Percentiles rank a stretch among this genome's conserved stretches.
Conservation (phyloP, 2,329 filamentous ascomycete species). For the Alternaria conjuncta region DNA sequence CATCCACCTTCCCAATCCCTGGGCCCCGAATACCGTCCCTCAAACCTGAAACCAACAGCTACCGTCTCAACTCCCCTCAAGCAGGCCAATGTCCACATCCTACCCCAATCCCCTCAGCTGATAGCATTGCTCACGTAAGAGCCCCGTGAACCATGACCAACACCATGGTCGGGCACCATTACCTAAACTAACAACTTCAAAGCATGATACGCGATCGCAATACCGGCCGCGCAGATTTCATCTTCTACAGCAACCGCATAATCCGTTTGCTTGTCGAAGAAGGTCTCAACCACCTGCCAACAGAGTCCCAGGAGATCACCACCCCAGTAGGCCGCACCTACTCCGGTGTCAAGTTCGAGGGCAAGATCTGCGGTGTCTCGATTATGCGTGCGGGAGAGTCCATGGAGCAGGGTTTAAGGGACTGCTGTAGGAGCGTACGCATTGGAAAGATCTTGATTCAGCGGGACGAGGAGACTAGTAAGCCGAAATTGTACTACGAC, state of each 20-base stretch:
- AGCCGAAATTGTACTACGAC: slow-evolving; percentile 95
- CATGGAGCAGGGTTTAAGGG: slow-evolving; percentile 95
- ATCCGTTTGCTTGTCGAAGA: slow-evolving; percentile 96
- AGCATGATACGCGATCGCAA: slow-evolving; percentile 95
- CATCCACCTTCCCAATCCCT: slow-evolving; percentile 65
- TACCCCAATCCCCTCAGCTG: slow-evolving; percentile 92
- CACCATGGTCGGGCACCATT: neutral
- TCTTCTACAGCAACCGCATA: slow-evolving; percentile 98
- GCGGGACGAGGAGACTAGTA: slow-evolving; percentile 90
- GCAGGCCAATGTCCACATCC: slow-evolving; percentile 86
- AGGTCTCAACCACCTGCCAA: slow-evolving; percentile 93
- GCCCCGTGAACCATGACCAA: slow-evolving; percentile 10
- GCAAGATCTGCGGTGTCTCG: slow-evolving; percentile 97
- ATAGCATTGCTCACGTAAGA: slow-evolving; percentile 97
- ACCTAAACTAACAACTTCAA: slow-evolving; percentile 7
- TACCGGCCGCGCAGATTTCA: slow-evolving; percentile 93
- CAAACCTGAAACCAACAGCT: slow-evolving; percentile 80
- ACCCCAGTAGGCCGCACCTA: slow-evolving; percentile 91
- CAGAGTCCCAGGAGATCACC: slow-evolving; percentile 85
- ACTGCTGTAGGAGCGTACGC: slow-evolving; percentile 96
- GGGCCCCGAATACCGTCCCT: slow-evolving; percentile 78
- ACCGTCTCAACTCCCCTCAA: slow-evolving; percentile 85
- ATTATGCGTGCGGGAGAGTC: slow-evolving; percentile 98
- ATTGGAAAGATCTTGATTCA: slow-evolving; percentile 99
- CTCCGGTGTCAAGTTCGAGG: slow-evolving; percentile 90